Percentiles rank a stretch among this genome's conserved stretches.
Evolutionary conservation across 352 stramenopile genomes (phyloP).

Genomic region (Globisporangium carolinianum): DNA sequence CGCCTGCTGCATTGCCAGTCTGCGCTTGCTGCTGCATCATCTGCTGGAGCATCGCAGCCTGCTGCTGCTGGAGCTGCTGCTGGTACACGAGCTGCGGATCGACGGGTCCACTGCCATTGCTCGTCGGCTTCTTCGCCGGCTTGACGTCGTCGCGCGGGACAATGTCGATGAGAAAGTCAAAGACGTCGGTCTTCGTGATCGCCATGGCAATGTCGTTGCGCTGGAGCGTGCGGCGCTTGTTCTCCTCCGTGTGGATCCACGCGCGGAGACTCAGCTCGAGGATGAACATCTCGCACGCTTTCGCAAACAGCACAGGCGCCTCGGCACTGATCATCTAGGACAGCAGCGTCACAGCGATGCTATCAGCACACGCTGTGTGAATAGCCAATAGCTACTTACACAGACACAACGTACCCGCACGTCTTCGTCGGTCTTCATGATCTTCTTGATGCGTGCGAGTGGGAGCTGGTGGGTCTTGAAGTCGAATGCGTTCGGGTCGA

Average conservation of each 20-base stretch:
- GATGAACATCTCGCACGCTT: conserved; percentile 94
- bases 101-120: conserved; percentile 19
- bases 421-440: conserved; percentile 95
- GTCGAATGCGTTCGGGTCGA: conserved; percentile 79
- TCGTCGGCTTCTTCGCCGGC: conserved; percentile 60
- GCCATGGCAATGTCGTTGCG: conserved; percentile 87
- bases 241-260: conserved; percentile 90
- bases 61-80: conserved; percentile 84
- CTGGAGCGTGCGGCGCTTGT: conserved; percentile 91
- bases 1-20: conserved; percentile 33
- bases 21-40: conserved; percentile 79
- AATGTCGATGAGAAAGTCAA: conserved; percentile 91
- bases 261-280: conserved; percentile 84
- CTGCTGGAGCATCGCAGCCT: conserved; percentile 84
- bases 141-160: conserved; percentile 87
- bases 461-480: conserved; percentile 89
- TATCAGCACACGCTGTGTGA: neutral
- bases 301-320: conserved; percentile 89
- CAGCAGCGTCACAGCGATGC: neutral
- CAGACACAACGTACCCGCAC: conserved; percentile 41
- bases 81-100: conserved; percentile 80
- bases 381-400: neutral
- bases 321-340: conserved; percentile 90
- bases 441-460: conserved; percentile 93
- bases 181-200: conserved; percentile 89